Percentiles rank a stretch among this genome's conserved stretches.
Evolutionary conservation across 2,329 filamentous ascomycete species (phyloP).

Genomic region (Pseudopyricularia javanii): DNA sequence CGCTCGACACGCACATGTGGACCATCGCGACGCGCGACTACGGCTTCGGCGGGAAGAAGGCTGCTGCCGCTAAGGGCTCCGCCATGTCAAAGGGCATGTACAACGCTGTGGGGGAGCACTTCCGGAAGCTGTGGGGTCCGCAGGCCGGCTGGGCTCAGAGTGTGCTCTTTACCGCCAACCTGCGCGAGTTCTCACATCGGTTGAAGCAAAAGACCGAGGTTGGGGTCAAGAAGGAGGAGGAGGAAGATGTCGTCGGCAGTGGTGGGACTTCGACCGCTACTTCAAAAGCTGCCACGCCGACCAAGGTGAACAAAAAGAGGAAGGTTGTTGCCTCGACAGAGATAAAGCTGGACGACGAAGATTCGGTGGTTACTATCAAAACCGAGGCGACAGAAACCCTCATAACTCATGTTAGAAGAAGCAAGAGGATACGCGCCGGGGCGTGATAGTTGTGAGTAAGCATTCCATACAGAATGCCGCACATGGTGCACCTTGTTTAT

Average conservation of each 20-base stretch:
- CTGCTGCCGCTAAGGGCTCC: slow-evolving; percentile 55
- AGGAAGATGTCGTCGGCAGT: neutral
- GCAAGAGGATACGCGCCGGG: neutral
- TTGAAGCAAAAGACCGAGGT: slow-evolving; percentile 12
- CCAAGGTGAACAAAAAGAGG: neutral
- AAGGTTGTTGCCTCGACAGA: neutral
- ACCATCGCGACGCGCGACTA: slow-evolving; percentile 96
- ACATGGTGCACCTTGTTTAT: neutral
- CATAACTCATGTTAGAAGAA: neutral
- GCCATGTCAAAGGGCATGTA: slow-evolving; percentile 84
- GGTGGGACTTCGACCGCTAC: neutral
- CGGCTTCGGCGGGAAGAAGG: slow-evolving; percentile 50
- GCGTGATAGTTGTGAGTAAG: neutral
- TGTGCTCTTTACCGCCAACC: slow-evolving; percentile 87
- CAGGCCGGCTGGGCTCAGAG: slow-evolving; percentile 97
- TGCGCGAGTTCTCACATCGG: slow-evolving; percentile 70
- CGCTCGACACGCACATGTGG: slow-evolving; percentile 97
- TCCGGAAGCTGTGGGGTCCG: slow-evolving; percentile 77
- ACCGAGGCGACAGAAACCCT: neutral
- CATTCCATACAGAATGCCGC: neutral
- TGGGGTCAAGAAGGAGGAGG: neutral
- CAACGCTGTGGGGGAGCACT: slow-evolving; percentile 80
- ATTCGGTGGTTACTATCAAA: neutral
- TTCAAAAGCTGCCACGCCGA: neutral
- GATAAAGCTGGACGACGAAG: neutral